These are phyloP conservation scores for Fomitopsis pinicola DNA, from an alignment of 1,284 basidiomycete species.

Conservation along the genomic window DNA sequence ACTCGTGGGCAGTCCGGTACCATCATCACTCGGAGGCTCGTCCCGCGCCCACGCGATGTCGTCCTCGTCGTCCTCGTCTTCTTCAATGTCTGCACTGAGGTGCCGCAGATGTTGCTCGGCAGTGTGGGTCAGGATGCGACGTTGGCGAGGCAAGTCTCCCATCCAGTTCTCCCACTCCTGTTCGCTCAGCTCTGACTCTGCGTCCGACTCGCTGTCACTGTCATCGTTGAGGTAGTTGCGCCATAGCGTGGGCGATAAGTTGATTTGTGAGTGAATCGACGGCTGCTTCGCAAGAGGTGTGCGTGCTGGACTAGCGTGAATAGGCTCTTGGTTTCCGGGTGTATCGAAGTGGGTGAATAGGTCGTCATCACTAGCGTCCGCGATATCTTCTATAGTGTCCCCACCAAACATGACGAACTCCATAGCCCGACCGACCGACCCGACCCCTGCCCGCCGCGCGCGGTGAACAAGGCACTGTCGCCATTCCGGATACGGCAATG, in stretches of 20 bases:
- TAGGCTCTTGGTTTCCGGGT: slow-evolving; percentile 7
- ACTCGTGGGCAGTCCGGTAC: neutral
- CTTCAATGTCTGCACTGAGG: neutral
- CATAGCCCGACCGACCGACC: slow-evolving; percentile 48
- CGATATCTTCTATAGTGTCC: slow-evolving; percentile 13
- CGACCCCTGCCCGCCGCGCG: slow-evolving; percentile 52
- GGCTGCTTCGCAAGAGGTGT: neutral
- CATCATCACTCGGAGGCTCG: neutral
- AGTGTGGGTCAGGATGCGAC: slow-evolving; percentile 3
- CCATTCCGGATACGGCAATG: slow-evolving; percentile 61
- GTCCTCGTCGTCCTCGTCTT: neutral
- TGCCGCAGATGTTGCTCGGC: slow-evolving; percentile 1
- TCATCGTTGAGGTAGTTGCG: slow-evolving; percentile 20
- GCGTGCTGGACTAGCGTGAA: neutral
- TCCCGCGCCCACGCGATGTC: neutral
- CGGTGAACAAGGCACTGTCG: slow-evolving; percentile 41
- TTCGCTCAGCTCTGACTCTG: slow-evolving; percentile 44
- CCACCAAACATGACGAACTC: slow-evolving; percentile 39
- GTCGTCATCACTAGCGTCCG: slow-evolving; percentile 7
- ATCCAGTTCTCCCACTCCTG: slow-evolving; percentile 60
- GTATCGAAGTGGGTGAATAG: slow-evolving; percentile 11
- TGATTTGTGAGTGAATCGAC: neutral
- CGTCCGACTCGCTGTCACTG: slow-evolving; percentile 27
- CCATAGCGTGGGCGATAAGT: slow-evolving; percentile 2
- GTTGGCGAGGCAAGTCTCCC: slow-evolving; percentile 44